Conservation (phyloP, 139 green algal genomes). For the Tetradesmus lagerheimii region DNA sequence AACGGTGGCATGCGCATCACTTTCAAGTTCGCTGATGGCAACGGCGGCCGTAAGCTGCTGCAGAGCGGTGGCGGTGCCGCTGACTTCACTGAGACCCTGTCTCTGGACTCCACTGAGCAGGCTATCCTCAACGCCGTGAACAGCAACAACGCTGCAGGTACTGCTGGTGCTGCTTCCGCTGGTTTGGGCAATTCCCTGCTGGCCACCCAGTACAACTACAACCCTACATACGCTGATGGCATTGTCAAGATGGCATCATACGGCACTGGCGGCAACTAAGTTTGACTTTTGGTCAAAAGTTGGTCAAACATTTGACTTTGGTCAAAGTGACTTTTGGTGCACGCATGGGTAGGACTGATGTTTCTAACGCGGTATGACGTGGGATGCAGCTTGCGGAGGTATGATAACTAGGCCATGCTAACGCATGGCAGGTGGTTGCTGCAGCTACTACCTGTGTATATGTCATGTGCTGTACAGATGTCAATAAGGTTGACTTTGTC, state of each 20-base stretch:
- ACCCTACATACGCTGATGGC: not conserved
- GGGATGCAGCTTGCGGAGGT: too few relatives aligned
- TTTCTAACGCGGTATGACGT: not conserved
- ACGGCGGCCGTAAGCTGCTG: conserved; percentile 27
- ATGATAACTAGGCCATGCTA: not conserved
- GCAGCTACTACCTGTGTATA: too few relatives aligned
- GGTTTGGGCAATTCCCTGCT: not conserved
- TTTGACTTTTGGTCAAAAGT: too few relatives aligned
- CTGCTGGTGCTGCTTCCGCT: not conserved
- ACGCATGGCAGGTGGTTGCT: not conserved
- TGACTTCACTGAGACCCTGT: not conserved
- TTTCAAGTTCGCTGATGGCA: conserved; percentile 8
- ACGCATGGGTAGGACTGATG: not conserved
- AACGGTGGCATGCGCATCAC: conserved; percentile 9
- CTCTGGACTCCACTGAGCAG: conserved; percentile 25
- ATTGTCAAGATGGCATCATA: not conserved
- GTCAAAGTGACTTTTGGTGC: not conserved
- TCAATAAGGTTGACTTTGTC: too few relatives aligned
- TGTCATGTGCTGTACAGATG: too few relatives aligned
- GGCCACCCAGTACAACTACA: not conserved
- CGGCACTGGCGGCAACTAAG: conserved; percentile 5
- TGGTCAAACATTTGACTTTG: not conserved
- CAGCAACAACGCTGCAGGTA: not conserved
- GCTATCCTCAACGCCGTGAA: conserved; percentile 8
- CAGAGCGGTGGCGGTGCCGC: not conserved